Percentiles rank a stretch among this genome's conserved stretches.
Evolutionary conservation across 2,329 filamentous ascomycete genomes (phyloP).

Genomic region (Alternaria burnsii): DNA sequence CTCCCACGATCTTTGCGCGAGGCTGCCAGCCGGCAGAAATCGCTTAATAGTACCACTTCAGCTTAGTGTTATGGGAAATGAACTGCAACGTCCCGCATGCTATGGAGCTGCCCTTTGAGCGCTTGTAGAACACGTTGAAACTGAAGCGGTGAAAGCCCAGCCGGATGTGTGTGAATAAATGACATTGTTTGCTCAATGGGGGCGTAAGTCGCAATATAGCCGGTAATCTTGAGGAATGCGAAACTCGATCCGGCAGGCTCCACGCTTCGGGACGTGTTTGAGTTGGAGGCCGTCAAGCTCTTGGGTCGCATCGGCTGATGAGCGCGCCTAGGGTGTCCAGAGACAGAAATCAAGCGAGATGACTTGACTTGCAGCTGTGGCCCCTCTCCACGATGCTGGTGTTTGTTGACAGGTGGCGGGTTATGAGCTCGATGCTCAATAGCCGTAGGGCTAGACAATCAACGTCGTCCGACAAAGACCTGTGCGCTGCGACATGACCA

Average conservation of each 20-base stretch:
- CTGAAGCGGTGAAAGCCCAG: conserved; percentile 36
- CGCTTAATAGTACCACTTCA: conserved; percentile 9
- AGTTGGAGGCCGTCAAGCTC: conserved; percentile 10
- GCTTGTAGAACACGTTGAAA: conserved; percentile 17
- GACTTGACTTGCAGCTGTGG: conserved; percentile 15
- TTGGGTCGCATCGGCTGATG: conserved; percentile 22
- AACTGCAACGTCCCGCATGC: conserved; percentile 8
- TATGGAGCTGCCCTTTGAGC: not conserved
- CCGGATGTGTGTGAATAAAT: conserved; percentile 21
- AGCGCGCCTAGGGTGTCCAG: conserved; percentile 2
- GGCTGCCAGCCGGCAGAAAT: conserved; percentile 19
- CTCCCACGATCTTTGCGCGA: conserved; percentile 8
- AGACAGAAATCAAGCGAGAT: conserved; percentile 7
- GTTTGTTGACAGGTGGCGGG: conserved; percentile 5
- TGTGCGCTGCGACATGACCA: conserved; percentile 40
- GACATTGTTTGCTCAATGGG: conserved; percentile 5
- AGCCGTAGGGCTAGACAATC: conserved; percentile 21
- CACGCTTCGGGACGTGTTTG: conserved; percentile 16
- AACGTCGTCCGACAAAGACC: conserved; percentile 21
- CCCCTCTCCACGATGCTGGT: conserved; percentile 10
- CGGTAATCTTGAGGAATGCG: conserved; percentile 21
- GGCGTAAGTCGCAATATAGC: conserved; percentile 23
- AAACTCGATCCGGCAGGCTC: conserved; percentile 12
- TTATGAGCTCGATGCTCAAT: conserved; percentile 24
- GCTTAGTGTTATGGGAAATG: conserved; percentile 1